Evolutionary conservation across 768 basidiomycete genomes (phyloP), one percentile per base, ranked within the genome.

Genomic region (Lactifluus echinatus): DNA sequence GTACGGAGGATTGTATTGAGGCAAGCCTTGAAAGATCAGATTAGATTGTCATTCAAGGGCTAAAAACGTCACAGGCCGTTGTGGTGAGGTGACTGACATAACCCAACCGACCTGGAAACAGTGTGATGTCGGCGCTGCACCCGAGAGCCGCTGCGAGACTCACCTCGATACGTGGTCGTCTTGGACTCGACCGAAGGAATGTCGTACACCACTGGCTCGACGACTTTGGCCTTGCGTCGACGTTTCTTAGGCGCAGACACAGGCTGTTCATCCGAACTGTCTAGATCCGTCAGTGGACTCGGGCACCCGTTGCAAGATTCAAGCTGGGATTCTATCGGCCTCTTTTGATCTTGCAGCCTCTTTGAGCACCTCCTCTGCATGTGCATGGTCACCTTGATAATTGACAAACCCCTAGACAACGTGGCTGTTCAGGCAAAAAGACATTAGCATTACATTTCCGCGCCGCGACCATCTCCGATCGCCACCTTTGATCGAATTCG

Each of bases 1-100:
- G 74, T 81, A 43, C 93, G 78, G 12, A 95, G 70, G 15, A 96
- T 75, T 0, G 93, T 93, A 65, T 93, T 93, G 48, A 93, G 68
- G 66, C 91, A 93, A 2, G 91, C 91, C 67, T 93, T 42, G 3
- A 28, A 7, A 51, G n/a, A n/a, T n/a, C n/a, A n/a, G n/a, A n/a
- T n/a, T n/a, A n/a, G n/a, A n/a, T n/a, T n/a, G n/a, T n/a, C 28
- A 23, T 21, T 53, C 39, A 12, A 45, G 8, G 21, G 43, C 43
- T 15, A 43, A 33, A 42, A 23, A 21, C 37, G 8, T 17, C 19
- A 23, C 19, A 33, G 4, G 14, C 43, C 21, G 24, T 6, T 8
- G 14, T 12, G 8, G 17, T 4, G 19, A 2, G 8, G 39, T 11
- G 8, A 48, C 54, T 7, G 36, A 34, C 62, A 23, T 58, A 66